Base-by-base conservation (phyloP, 2,329 filamentous ascomycete species). In the Colletotrichum simmondsii region DNA sequence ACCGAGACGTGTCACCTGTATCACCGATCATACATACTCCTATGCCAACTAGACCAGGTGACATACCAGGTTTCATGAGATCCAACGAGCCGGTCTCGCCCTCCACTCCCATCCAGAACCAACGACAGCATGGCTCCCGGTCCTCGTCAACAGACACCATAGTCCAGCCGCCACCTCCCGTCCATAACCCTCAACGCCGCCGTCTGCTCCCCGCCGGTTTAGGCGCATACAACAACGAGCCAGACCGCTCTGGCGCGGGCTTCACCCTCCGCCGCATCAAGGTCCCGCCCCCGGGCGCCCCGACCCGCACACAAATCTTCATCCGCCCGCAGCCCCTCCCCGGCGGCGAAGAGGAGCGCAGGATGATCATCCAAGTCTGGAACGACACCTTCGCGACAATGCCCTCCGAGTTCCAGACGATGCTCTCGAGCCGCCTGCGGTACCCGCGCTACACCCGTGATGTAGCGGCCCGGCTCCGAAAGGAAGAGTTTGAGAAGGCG, bases 371-470 rank as follows among this genome's bases (percentile, higher is more conserved):
- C 16, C 10, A 26, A 8, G 30, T 22, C 19, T 73, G 70, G 28
- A 37, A 65, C 8, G 11, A 19, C 14, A 12, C 53, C 16, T 73
- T 71, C 49, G 49, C 19, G 22, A n/a, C 49, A 26, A 64, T 64
- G 32, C 24, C 24, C 11, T 26, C 60, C 11, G 28, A 32, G 8
- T 42, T 61, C 7, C 35, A 37, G 32, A 57, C 46, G 16, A 19
- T 61, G 12, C 60, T 73, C 35, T 12, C 66, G 24, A 37, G 22
- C 14, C 16, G 30, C 5, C 26, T 71, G 57, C 71, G 71, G 26
- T 73, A 71, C 24, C 71, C 67, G 26, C 32, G 32, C 16, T 54
- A 60, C 12, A 32, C 56, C 14, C 73, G 70, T 4, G 73, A 73
- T 32, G 42, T 66, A 14, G 66, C 63, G 24, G 73, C 73, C 4